phyloP scores from a whole-genome alignment of 2,329 filamentous ascomycete genomes.

The Trichophyton schoenleinii region DNA sequence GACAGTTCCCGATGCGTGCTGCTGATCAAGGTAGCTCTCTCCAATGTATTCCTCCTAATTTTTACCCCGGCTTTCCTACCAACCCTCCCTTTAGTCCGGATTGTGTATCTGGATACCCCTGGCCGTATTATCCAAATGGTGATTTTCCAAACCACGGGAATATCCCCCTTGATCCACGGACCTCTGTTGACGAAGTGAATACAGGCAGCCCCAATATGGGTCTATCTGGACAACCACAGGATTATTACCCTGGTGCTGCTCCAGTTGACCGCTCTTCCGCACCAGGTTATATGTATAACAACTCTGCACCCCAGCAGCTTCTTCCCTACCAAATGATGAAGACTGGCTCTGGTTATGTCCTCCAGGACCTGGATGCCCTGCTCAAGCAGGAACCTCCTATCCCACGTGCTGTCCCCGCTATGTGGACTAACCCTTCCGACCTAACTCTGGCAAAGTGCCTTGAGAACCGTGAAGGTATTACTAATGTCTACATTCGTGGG shows the following conservation, averaged over 20 bases:
- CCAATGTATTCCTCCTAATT: slow-evolving; percentile 24
- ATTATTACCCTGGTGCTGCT: slow-evolving; percentile 48
- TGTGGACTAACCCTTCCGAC: slow-evolving; percentile 67
- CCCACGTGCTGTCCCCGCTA: slow-evolving; percentile 77
- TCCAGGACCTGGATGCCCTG: slow-evolving; percentile 48
- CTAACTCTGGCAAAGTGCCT: slow-evolving; percentile 89
- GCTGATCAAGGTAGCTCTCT: slow-evolving; percentile 23
- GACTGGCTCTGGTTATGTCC: slow-evolving; percentile 32
- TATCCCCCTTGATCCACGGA: slow-evolving; percentile 30
- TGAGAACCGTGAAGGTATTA: slow-evolving; percentile 87
- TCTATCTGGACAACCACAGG: slow-evolving; percentile 45
- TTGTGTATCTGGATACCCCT: slow-evolving; percentile 24
- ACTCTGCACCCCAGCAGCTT: slow-evolving; percentile 47
- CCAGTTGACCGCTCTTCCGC: slow-evolving; percentile 48
- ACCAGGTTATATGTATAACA: slow-evolving; percentile 41
- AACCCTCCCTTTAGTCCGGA: slow-evolving; percentile 21
- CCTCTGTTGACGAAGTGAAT: slow-evolving; percentile 30
- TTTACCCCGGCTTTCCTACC: slow-evolving; percentile 27
- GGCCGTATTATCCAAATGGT: slow-evolving; percentile 26
- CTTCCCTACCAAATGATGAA: slow-evolving; percentile 36
- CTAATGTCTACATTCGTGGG: slow-evolving; percentile 95
- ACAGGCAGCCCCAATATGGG: slow-evolving; percentile 55
- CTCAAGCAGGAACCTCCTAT: slow-evolving; percentile 67
- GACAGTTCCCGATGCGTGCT: slow-evolving; percentile 19
- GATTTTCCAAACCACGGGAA: slow-evolving; percentile 26